These are phyloP conservation scores for Lathyrus tuberosus DNA, from an alignment of 306 rosid species.

Conservation along the genomic window DNA sequence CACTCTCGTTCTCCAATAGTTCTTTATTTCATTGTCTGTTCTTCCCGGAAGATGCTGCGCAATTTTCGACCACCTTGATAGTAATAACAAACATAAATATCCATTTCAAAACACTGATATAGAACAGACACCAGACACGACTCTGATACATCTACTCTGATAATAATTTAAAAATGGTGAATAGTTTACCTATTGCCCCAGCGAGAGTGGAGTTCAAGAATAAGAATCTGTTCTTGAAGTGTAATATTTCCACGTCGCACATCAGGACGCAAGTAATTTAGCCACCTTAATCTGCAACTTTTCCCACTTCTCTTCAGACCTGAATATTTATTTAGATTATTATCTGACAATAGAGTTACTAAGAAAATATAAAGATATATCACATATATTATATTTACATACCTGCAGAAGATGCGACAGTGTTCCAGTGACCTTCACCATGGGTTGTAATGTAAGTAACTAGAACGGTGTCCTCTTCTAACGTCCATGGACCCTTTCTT, in stretches of 20 bases:
- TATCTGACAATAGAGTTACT: background rate
- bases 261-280: conserved; percentile 65
- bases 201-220: conserved; percentile 64
- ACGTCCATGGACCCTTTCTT: conserved; percentile 74
- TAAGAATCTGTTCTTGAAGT: conserved; percentile 63
- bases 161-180: background rate
- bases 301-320: conserved; percentile 67
- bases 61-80: conserved; percentile 78
- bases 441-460: conserved; percentile 46
- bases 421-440: conserved; percentile 76
- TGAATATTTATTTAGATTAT: conserved; percentile 6
- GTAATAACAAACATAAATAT: background rate
- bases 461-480: conserved; percentile 63
- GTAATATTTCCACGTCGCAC: conserved; percentile 64
- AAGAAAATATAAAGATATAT: background rate
- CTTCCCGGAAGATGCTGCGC: conserved; percentile 83
- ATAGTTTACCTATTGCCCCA: conserved; percentile 67
- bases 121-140: no score
- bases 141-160: no score
- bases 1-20: conserved; percentile 89
- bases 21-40: conserved; percentile 85
- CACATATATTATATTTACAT: background rate
- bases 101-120: no score
- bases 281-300: conserved; percentile 73
- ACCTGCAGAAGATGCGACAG: conserved; percentile 56